Evolutionary conservation across 768 basidiomycete species (phyloP), one percentile per base, ranked within the genome.

Genomic region (Russula earlei): DNA sequence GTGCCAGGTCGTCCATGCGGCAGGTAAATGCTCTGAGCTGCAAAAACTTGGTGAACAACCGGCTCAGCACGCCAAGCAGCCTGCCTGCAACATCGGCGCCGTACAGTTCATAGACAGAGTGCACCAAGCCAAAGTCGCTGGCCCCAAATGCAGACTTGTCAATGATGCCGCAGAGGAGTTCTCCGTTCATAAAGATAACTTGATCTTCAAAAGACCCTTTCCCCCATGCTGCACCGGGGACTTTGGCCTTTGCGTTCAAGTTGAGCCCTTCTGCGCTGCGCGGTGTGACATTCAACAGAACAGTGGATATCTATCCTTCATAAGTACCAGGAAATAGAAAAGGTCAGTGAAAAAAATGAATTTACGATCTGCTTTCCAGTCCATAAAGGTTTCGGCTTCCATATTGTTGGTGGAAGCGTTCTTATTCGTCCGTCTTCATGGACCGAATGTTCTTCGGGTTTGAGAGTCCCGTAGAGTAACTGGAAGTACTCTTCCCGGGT

Each of bases 61-160:
- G 85, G 67, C 90, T 90, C 57, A 98, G 82, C 58, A 97, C 83
- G 49, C 94, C 91, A 19, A 99, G 84, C 14, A 99, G 82, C 65
- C 84, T 84, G 49, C 94, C 95, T 5, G 96, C 95, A 20, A 82
- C 72, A 49, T 87, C 85, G 10, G 94, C 77, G 12, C 96, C 94
- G 67, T 97, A 99, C 8, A 99, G 73, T 64, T 99, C 96, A 69
- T 94, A 91, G 17, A 94, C 86, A 0, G 96, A 97, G 70, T 99
- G 96, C 11, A 98, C 91, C 37, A 99, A 80, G 68, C 96, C 96
- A 67, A 87, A 98, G 17, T 96, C 90, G 2, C 89, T 85, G 22
- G 96, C 94, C 63, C 96, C 96, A 67, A 95, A 96, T 25, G 96
- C 91, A 8, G 94, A 87, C 72, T 99, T 99, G 74, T 99, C 96